Evolutionary conservation across 371 early-diverging fungal species (phyloP), one percentile per base, ranked within the genome.

Genomic region (Mucor circinelloides): DNA sequence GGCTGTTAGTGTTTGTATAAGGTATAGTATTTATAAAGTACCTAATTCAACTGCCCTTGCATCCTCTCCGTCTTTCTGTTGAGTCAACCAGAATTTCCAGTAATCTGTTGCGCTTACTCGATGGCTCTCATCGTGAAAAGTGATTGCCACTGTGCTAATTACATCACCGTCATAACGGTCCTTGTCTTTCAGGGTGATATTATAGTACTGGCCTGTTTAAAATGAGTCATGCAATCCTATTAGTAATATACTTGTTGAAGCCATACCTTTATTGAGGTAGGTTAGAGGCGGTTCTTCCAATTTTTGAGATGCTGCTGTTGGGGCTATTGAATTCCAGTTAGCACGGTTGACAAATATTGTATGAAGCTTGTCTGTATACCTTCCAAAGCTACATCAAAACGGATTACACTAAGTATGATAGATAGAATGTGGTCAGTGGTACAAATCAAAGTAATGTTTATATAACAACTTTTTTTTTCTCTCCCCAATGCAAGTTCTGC

Each of bases 71-170:
- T 73, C 65, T 28, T 69, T 67, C 69, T 93, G 92, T 60, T 93
- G 93, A 46, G 86, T 86, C 25, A 91, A 71, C 94, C 94, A 93
- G 63, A 90, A 91, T 55, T 82, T 83, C 94, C 94, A 93, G 64
- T 89, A 90, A 30, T 87, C 85, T 2, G 82, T 75, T 2, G 92
- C 90, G 31, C 87, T 76, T 32, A 78, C 74, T 6, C 91, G 86
- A 72, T 93, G 91, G 21, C 79, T 78, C 8, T 85, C 87, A 34
- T 93, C 94, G 67, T 91, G 91, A 70, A 93, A 93, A 36, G 86
- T 85, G 27, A 93, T 82, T 15, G 80, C 77, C 32, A 91, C 63
- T 2, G 87, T 87, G 17, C 87, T 88, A 6, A 78, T 83, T 25
- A 89, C 64, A 10, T 83, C 85, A 19, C 79, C 84, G 58, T 85